A percentile compares a stretch with the other conserved stretches of the same genome.
Evolutionary conservation across 805 yeast genomes (phyloP).

Genomic region (Phaffomyces opuntiae): DNA sequence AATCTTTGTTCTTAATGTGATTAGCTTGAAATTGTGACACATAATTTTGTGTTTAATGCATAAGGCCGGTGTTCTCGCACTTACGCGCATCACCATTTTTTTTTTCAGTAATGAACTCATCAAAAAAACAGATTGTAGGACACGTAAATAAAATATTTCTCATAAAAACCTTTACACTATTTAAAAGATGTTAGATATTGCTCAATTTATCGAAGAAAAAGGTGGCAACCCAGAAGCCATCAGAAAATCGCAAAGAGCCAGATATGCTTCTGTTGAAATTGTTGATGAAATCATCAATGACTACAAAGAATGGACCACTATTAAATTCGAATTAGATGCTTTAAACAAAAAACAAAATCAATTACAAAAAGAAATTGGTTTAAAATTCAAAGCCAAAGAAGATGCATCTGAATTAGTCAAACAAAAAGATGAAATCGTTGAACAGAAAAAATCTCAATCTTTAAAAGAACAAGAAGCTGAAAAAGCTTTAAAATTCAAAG

Average conservation of each 20-base stretch:
- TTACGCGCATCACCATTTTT: no score
- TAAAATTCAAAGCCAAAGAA: slow-evolving; percentile 89
- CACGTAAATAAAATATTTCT: background rate
- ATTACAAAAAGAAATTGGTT: slow-evolving; percentile 88
- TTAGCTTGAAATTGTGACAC: no score
- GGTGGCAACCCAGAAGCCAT: slow-evolving; percentile 94
- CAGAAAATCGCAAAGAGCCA: slow-evolving; percentile 82
- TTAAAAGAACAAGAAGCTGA: slow-evolving; percentile 78
- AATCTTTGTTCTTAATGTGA: no score
- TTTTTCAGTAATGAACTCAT: background rate
- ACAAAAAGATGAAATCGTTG: slow-evolving; percentile 69
- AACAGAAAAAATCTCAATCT: slow-evolving; percentile 59
- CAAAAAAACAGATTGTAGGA: background rate
- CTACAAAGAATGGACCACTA: slow-evolving; percentile 88
- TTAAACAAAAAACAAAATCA: slow-evolving; percentile 82
- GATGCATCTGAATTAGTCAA: slow-evolving; percentile 81
- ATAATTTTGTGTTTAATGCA: no score
- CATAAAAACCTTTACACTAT: background rate
- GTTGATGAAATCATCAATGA: slow-evolving; percentile 92
- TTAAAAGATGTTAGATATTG: slow-evolving; percentile 77
- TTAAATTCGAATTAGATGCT: slow-evolving; percentile 85
- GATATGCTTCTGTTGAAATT: slow-evolving; percentile 90
- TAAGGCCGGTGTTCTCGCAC: no score
- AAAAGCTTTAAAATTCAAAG: slow-evolving; percentile 64
- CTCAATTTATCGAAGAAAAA: slow-evolving; percentile 88